Evolutionary conservation across 192 early-diverging fungal species (phyloP).

Genomic region (Coemansia sp.): DNA sequence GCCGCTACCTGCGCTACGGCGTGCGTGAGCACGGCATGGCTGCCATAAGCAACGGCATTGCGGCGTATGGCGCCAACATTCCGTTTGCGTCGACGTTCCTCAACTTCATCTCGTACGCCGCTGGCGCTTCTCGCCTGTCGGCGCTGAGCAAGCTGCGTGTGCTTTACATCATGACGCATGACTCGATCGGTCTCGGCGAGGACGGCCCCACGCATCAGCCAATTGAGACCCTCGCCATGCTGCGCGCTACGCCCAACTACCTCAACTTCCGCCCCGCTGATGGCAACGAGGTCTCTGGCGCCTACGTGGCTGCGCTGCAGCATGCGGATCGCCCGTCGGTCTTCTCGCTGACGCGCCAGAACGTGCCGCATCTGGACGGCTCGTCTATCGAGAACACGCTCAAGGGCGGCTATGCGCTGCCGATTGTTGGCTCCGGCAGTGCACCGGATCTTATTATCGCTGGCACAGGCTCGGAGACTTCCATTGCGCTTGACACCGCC

Average conservation of each 20-base stretch:
- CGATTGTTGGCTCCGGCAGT: constrained; percentile 51
- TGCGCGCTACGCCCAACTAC: constrained; percentile 89
- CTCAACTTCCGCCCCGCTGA: constrained; percentile 89
- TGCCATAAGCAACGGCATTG: constrained; percentile 86
- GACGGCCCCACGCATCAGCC: constrained; percentile 99
- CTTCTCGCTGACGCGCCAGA: constrained; percentile 88
- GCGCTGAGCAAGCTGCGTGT: constrained; percentile 88
- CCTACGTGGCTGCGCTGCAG: constrained; percentile 80
- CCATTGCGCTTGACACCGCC: constrained; percentile 84
- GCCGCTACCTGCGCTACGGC: constrained; percentile 91
- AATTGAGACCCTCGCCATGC: constrained; percentile 86
- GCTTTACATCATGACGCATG: constrained; percentile 98
- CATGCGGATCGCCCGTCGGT: constrained; percentile 72
- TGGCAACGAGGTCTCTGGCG: constrained; percentile 89
- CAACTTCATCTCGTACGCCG: constrained; percentile 84
- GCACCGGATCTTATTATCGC: constrained; percentile 73
- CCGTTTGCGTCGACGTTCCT: constrained; percentile 90
- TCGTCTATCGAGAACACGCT: constrained; percentile 76
- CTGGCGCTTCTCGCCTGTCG: constrained; percentile 83
- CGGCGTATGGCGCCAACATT: constrained; percentile 81
- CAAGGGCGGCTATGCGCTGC: constrained; percentile 85
- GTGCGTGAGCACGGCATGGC: constrained; percentile 99
- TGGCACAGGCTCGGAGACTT: constrained; percentile 91
- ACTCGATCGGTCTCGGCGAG: constrained; percentile 97
- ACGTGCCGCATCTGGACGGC: constrained; percentile 86